Percentiles rank a stretch among this genome's conserved stretches.
Evolutionary conservation across 257 asterid genomes (phyloP).

Genomic region (Petunia axillaris): DNA sequence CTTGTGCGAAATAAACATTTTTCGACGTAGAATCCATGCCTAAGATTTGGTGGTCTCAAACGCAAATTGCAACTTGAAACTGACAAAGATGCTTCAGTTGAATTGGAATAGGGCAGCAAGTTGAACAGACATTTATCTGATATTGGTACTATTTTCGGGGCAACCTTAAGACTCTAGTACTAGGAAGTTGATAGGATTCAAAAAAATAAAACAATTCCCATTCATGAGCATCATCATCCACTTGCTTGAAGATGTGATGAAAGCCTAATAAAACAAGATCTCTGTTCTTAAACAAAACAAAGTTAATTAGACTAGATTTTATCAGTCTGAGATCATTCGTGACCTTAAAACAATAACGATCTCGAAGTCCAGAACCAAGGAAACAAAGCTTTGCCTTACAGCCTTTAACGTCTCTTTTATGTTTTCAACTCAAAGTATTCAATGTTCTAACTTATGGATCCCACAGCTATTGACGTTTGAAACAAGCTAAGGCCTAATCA

Average conservation of each 20-base stretch:
- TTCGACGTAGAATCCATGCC: not conserved
- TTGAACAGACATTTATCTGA: not conserved
- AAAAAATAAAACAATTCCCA: not conserved
- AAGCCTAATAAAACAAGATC: not conserved
- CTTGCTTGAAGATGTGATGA: not conserved
- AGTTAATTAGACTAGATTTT: no score
- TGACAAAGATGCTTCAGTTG: not conserved
- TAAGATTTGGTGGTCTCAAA: constrained; percentile 20
- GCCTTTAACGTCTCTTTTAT: no score
- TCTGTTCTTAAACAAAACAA: no score
- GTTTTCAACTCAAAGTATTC: no score
- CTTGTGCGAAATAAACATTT: not conserved
- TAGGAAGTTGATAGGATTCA: not conserved
- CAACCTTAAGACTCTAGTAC: not conserved
- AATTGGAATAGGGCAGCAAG: not conserved
- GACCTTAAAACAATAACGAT: no score
- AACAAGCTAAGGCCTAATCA: not conserved
- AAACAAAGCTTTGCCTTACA: no score
- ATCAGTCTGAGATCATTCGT: no score
- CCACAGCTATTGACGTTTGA: not conserved
- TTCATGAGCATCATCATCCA: not conserved
- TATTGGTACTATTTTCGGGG: not conserved
- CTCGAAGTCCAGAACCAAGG: no score
- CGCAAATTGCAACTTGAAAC: not conserved
- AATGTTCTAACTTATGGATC: not conserved